These are phyloP conservation scores for Knufia fluminis DNA, from an alignment of 2,329 filamentous ascomycete genomes.

Conservation along the genomic window DNA sequence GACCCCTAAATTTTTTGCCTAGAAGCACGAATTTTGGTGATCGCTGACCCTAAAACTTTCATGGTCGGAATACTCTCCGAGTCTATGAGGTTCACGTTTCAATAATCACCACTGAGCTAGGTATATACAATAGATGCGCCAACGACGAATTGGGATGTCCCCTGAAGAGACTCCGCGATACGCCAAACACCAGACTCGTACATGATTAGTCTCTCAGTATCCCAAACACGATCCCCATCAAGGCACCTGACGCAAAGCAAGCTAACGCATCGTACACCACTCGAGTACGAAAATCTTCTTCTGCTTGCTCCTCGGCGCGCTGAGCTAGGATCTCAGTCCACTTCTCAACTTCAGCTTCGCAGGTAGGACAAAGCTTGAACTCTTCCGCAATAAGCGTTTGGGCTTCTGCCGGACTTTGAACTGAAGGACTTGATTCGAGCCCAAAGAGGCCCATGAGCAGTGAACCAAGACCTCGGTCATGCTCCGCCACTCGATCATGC, in stretches of 20 bases:
- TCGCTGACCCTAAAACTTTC: no score
- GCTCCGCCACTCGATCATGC: background rate
- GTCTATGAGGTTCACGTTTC: no score
- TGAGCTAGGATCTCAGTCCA: background rate
- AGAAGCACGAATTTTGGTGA: no score
- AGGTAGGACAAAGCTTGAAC: background rate
- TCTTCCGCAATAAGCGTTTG: background rate
- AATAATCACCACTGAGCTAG: no score
- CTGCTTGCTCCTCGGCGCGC: background rate
- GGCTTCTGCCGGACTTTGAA: background rate
- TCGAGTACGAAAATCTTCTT: background rate
- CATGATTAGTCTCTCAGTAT: background rate
- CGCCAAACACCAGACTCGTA: background rate
- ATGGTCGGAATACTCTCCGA: no score
- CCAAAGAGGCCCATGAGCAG: background rate
- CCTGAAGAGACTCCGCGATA: no score
- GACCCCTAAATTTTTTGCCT: no score
- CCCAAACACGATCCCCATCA: constrained; percentile 1
- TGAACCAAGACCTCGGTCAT: background rate
- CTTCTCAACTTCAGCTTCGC: background rate
- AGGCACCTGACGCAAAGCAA: background rate
- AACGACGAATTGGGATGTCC: no score
- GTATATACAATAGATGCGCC: no score
- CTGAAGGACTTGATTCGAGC: background rate
- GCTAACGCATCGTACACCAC: background rate